Percentiles rank a stretch among this genome's conserved stretches.
phyloP scores from a whole-genome alignment of 1,139 yeast genomes.

The Oligophagozyma castellii region DNA sequence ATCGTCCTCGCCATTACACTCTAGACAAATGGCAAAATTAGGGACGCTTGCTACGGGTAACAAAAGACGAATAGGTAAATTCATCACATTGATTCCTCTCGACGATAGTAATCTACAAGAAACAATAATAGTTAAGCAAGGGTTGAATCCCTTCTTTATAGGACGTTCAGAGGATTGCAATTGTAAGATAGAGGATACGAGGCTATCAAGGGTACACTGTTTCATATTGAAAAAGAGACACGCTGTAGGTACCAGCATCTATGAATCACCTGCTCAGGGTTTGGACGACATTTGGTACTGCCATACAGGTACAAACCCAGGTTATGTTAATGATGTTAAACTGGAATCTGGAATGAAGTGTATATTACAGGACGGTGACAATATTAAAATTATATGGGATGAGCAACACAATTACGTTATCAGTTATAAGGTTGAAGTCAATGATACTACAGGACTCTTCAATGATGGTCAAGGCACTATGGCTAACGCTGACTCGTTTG shows the following conservation, averaged over 20 bases:
- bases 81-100: conserved; percentile 35
- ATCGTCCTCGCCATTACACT: conserved; percentile 3
- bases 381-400: conserved; percentile 52
- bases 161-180: conserved; percentile 55
- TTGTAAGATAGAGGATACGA: conserved; percentile 46
- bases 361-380: conserved; percentile 50
- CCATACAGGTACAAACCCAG: conserved; percentile 70
- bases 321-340: conserved; percentile 47
- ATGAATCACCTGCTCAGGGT: conserved; percentile 54
- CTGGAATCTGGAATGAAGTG: conserved; percentile 53
- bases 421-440: conserved; percentile 37
- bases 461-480: conserved; percentile 26
- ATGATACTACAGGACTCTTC: conserved; percentile 47
- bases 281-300: conserved; percentile 69
- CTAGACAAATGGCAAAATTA: conserved; percentile 35
- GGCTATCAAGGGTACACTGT: conserved; percentile 80
- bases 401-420: conserved; percentile 35
- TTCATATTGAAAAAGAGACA: conserved; percentile 47
- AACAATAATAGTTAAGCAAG: conserved; percentile 48
- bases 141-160: conserved; percentile 45
- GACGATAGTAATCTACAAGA: conserved; percentile 29
- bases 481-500: too few relatives aligned
- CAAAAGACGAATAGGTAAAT: conserved; percentile 32
- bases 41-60: too few relatives aligned
- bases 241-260: conserved; percentile 39